Conservation (phyloP, 2,329 filamentous ascomycete species). For the Diaporthe nobilis region DNA sequence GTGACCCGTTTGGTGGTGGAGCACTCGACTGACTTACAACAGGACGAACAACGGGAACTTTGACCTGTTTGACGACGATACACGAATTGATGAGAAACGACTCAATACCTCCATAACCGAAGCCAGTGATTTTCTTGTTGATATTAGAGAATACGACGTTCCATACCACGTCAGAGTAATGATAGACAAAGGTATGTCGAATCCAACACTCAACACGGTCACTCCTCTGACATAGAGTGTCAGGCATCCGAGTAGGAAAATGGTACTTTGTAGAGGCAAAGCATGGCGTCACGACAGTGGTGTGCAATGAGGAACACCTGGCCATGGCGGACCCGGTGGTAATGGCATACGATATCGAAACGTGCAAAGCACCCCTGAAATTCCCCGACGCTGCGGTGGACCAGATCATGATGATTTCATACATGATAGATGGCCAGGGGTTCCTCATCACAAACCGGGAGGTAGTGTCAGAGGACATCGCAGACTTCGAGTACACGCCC, state of each 20-base stretch:
- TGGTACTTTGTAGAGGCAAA: constrained; percentile 98
- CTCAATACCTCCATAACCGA: constrained; percentile 82
- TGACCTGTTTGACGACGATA: constrained; percentile 94
- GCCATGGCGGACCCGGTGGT: constrained; percentile 96
- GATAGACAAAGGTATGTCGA: constrained; percentile 76
- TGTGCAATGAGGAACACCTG: constrained; percentile 87
- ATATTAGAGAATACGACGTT: constrained; percentile 99
- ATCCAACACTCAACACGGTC: neutral
- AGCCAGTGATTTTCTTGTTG: constrained; percentile 96
- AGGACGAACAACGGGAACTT: constrained; percentile 82
- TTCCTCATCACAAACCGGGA: constrained; percentile 98
- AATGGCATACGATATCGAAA: constrained; percentile 99
- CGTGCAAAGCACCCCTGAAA: constrained; percentile 93
- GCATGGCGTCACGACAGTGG: constrained; percentile 87
- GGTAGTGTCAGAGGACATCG: constrained; percentile 97
- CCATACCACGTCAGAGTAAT: constrained; percentile 99
- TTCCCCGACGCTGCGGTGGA: constrained; percentile 96
- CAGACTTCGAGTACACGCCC: constrained; percentile 98
- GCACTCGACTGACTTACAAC: constrained; percentile 44
- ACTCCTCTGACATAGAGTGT: constrained; percentile 44
- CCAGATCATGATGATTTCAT: constrained; percentile 99
- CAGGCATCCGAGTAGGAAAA: constrained; percentile 94
- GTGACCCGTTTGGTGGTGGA: constrained; percentile 28
- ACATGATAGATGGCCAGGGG: constrained; percentile 99
- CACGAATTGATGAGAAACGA: constrained; percentile 84